Evolutionary conservation across 192 early-diverging fungal species (phyloP), one percentile per base, ranked within the genome.

Genomic region (Rhizophagus prolifer): DNA sequence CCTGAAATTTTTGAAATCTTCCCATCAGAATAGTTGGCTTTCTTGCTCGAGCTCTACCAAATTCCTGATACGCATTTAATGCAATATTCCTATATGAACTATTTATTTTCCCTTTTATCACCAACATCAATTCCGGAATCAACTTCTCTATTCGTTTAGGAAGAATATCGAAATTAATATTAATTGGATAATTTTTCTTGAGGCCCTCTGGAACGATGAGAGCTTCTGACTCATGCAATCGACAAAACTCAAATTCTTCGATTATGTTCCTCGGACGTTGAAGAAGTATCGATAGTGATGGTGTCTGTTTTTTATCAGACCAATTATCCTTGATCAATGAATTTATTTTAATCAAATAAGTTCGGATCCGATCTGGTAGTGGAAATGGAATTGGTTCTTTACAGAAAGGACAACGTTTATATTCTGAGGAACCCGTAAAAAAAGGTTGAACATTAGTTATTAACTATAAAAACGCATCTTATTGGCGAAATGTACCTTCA

Each of bases 221-320:
- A 10, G 76, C 54, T 50, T 87, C 86, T 6, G 67, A 74, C 9
- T 77, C 36, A 73, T 89, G 88, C 21, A 87, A 34, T 3, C 78
- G 79, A 76, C 88, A 89, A 50, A 89, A 89, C 46, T 81, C 82
- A 66, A 79, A 84, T n/a, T 70, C 72, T 13, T 84, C 80, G 12
- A 84, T n/a, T 12, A 58, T 2, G 9, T 26, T 54, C 6, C 19
- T 26, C 3, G 41, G 7, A 19, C 10, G 46, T 36, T 25, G 19
- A 54, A 14, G 14, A 4, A 54, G 14, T 26, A 28, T n/a, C 16
- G 41, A 71, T 28, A 9, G 19, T 6, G 41, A 54, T 50, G 30
- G 28, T 12, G 7, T 16, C 13, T 58, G 13, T 54, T 9, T 8
- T 8, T 30, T 4, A 25, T 30, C 5, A 64, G 30, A 30, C 19